Base-by-base conservation (phyloP, 768 basidiomycete species). In the Lactarius akahatsu region DNA sequence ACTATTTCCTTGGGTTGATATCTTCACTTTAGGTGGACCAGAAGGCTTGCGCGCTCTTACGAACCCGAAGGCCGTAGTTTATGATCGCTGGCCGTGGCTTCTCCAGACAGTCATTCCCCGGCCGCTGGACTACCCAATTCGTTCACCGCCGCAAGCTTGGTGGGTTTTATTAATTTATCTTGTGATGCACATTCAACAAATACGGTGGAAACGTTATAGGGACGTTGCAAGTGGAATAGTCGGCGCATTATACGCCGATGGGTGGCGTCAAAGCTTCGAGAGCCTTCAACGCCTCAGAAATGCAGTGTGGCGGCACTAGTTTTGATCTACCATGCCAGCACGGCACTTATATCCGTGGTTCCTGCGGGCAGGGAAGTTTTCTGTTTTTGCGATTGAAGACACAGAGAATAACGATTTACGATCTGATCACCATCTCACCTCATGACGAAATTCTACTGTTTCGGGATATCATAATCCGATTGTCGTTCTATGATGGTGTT, bases 1-100 rank as follows among this genome's bases (percentile, higher is more conserved):
- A 47, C 30, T 58, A 36, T 55, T 57, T 54, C 66, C 64, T 63
- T 61, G 68, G 73, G 43, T 71, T 20, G 26, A 63, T 38, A 50
- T 54, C 13, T 34, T 34, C 54, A 9, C 16, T 4, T 8, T 68
- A 93, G 94, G 90, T 70, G 97, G 97, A 30, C 89, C 92, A 1
- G 97, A 99, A 79, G 97, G 97, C 45, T 82, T 99, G 50, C 87
- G 94, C 32, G 81, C 90, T 1, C 79, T 99, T 47, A 95, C 93
- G 55, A 94, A 92, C 73, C 82, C 90, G 61, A 99, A 99, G 75
- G 90, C 90, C 16, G 86, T 99, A 59, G 85, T 92, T 62, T 80
- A 85, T 20, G 97, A 99, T 76, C 85, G 92, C 57, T 94, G 90
- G 84, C 92, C 94, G 63, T 86, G 87, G 40, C 74, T 89, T 54